phyloP scores from a whole-genome alignment of 768 basidiomycete genomes.

The Rhodotorula taiwanensis region DNA sequence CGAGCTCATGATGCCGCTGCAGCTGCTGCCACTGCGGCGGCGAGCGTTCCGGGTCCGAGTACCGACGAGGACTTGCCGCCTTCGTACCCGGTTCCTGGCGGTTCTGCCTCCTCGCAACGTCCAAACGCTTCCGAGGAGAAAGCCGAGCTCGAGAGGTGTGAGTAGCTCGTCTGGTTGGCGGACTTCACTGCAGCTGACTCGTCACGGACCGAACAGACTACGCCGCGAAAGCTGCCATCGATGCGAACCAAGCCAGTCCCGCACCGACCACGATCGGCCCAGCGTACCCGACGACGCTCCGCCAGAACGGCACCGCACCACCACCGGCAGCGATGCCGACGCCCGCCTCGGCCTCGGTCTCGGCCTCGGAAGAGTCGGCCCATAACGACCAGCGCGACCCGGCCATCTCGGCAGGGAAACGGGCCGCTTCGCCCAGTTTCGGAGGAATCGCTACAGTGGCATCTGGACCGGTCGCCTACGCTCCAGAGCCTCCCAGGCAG shows the following conservation, averaged over 20 bases:
- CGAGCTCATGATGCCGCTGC: slow-evolving; percentile 9
- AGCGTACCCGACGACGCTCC: neutral
- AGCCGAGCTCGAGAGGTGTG: slow-evolving; percentile 16
- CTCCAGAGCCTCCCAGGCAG: too few relatives aligned
- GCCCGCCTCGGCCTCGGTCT: neutral
- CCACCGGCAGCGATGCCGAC: neutral
- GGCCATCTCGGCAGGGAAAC: slow-evolving; percentile 15
- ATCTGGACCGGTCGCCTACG: too few relatives aligned
- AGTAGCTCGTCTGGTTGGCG: neutral
- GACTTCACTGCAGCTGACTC: neutral
- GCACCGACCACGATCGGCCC: neutral
- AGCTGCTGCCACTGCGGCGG: too few relatives aligned
- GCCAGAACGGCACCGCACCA: neutral
- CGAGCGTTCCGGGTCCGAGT: neutral
- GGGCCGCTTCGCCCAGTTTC: too few relatives aligned
- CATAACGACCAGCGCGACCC: slow-evolving; percentile 1
- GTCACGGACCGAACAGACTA: neutral
- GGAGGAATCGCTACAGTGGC: too few relatives aligned
- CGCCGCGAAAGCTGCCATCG: slow-evolving; percentile 19
- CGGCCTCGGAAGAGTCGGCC: neutral
- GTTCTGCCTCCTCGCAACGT: neutral
- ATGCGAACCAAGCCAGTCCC: neutral
- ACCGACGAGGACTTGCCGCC: slow-evolving; percentile 11
- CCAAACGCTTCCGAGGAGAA: slow-evolving; percentile 23
- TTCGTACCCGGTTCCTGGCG: slow-evolving; percentile 8